Conservation (phyloP, 306 rosid species). For the Cercis canadensis region DNA sequence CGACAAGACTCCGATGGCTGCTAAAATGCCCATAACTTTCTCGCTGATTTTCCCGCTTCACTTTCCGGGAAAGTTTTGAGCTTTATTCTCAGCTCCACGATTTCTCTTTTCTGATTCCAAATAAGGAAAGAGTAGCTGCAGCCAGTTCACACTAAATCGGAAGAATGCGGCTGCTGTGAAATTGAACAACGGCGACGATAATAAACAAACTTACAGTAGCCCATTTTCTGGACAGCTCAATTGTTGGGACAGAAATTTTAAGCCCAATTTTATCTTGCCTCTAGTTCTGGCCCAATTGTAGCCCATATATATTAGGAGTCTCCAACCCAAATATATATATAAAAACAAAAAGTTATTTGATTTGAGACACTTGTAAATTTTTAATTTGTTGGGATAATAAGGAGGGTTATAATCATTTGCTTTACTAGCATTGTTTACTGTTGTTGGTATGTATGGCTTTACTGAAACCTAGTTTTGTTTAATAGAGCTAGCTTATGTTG, state of each 20-base stretch:
- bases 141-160: not conserved
- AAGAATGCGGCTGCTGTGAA: not conserved
- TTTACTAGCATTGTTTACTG: too few species aligned
- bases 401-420: not conserved
- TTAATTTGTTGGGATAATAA: not conserved
- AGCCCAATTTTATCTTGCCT: too few species aligned
- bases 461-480: too few species aligned
- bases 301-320: too few species aligned
- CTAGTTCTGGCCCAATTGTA: not conserved
- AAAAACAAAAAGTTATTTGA: not conserved
- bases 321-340: too few species aligned
- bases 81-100: not conserved
- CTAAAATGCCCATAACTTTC: slow-evolving; percentile 49
- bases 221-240: not conserved
- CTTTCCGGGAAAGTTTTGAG: slow-evolving; percentile 30
- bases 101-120: not conserved
- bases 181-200: not conserved
- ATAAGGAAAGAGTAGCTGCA: not conserved
- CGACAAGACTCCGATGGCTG: slow-evolving; percentile 54
- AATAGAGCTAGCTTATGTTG: too few species aligned
- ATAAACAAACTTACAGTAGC: not conserved
- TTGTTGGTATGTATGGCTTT: too few species aligned
- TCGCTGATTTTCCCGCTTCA: slow-evolving; percentile 24
- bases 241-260: too few species aligned
- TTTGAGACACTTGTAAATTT: not conserved